Evolutionary conservation across 768 basidiomycete genomes (phyloP).

Genomic region (Trametes gibbosa): DNA sequence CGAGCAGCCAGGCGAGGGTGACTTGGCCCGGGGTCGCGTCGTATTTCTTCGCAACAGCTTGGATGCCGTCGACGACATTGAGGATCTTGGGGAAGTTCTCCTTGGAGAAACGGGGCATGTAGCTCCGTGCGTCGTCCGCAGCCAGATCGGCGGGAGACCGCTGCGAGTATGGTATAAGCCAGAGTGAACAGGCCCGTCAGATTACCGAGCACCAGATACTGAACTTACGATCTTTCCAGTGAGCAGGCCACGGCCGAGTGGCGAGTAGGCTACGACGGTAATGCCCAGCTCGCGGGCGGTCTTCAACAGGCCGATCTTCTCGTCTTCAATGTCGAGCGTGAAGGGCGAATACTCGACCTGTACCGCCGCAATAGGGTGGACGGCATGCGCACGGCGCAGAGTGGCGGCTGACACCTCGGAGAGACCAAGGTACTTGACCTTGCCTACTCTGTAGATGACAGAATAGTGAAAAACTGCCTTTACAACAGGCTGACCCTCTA

Average conservation of each 20-base stretch:
- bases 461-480: neutral
- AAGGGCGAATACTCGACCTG: constrained; percentile 47
- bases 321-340: constrained; percentile 42
- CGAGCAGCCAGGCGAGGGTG: constrained; percentile 28
- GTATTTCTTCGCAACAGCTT: constrained; percentile 33
- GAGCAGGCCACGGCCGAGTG: constrained; percentile 31
- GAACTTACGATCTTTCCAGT: constrained; percentile 26
- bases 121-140: constrained; percentile 27
- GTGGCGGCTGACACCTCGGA: constrained; percentile 30
- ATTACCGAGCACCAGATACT: neutral
- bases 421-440: constrained; percentile 28
- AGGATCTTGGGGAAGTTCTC: constrained; percentile 47
- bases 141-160: constrained; percentile 32
- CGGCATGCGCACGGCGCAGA: constrained; percentile 33
- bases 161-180: constrained; percentile 10
- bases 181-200: neutral
- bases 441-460: constrained; percentile 24
- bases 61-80: constrained; percentile 32
- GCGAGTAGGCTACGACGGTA: constrained; percentile 46
- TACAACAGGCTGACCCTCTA: neutral
- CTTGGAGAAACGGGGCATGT: constrained; percentile 26
- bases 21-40: constrained; percentile 31
- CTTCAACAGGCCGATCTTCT: constrained; percentile 36
- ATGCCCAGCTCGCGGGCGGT: constrained; percentile 44
- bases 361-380: constrained; percentile 43